These are phyloP conservation scores for Podaxis mareebaensis DNA, from an alignment of 768 basidiomycete species.

Conservation along the genomic window DNA sequence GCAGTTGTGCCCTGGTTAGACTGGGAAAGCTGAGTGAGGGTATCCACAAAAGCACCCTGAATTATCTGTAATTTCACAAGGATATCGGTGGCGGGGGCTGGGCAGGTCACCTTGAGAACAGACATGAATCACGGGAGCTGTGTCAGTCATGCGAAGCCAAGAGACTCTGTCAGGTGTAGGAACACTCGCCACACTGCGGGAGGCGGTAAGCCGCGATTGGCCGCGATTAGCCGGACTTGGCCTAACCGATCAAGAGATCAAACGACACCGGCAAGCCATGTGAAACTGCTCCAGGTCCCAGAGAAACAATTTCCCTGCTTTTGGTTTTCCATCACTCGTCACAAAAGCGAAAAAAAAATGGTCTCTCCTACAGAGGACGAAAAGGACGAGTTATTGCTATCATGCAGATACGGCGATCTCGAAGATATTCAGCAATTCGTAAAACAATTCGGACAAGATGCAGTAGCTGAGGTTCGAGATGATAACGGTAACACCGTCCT, in stretches of 20 bases:
- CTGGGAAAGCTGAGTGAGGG: background rate
- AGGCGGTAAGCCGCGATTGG: background rate
- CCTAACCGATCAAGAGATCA: background rate
- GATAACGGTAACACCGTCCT: constrained; percentile 77
- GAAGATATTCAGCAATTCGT: constrained; percentile 74
- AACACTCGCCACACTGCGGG: background rate
- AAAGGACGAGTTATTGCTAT: constrained; percentile 72
- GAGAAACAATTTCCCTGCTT: background rate
- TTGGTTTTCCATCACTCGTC: constrained; percentile 5
- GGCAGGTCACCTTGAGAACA: background rate
- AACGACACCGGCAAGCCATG: background rate
- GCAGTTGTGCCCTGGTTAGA: background rate
- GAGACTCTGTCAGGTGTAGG: background rate
- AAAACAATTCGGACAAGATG: constrained; percentile 50
- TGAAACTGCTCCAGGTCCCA: background rate
- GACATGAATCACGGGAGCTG: background rate
- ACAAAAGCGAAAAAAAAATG: constrained; percentile 15
- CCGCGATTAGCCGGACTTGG: background rate
- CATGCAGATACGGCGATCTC: constrained; percentile 87
- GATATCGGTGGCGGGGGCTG: no score
- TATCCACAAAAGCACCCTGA: no score
- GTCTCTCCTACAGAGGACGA: constrained; percentile 47
- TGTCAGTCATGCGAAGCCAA: background rate
- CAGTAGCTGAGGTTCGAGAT: constrained; percentile 58
- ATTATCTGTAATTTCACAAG: no score